Percentiles rank a stretch among this genome's conserved stretches.
phyloP scores from a whole-genome alignment of 495 filamentous ascomycete genomes.

The Neurospora discreta region DNA sequence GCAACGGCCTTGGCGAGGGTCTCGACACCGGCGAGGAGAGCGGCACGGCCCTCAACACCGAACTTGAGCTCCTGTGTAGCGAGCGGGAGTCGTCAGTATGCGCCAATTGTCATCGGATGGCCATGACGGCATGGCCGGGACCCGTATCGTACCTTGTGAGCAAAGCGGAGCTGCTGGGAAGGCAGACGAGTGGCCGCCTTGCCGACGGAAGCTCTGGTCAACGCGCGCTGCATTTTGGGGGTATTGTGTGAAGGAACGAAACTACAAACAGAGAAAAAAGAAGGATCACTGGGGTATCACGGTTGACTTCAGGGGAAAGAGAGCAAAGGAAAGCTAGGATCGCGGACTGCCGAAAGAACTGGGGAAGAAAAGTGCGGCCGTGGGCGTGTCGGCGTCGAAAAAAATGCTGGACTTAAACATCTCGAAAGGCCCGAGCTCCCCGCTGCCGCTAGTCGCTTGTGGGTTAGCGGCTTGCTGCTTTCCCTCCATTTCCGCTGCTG shows the following conservation, averaged over 20 bases:
- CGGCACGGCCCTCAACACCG: slow-evolving; percentile 83
- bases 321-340: slow-evolving; percentile 1
- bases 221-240: slow-evolving; percentile 35
- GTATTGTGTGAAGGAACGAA: slow-evolving; percentile 6
- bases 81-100: slow-evolving; percentile 1
- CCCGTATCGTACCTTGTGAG: slow-evolving; percentile 64
- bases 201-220: slow-evolving; percentile 50
- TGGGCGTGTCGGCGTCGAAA: slow-evolving; percentile 7
- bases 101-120: slow-evolving; percentile 1
- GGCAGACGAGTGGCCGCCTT: slow-evolving; percentile 45
- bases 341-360: neutral
- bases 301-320: slow-evolving; percentile 4
- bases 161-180: slow-evolving; percentile 78
- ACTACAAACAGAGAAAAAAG: slow-evolving; percentile 3
- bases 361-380: neutral
- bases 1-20: slow-evolving; percentile 93
- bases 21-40: slow-evolving; percentile 88
- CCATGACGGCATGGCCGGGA: neutral
- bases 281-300: slow-evolving; percentile 12
- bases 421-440: slow-evolving; percentile 22
- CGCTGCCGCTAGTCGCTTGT: slow-evolving; percentile 5
- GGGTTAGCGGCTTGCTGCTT: slow-evolving; percentile 10
- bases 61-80: slow-evolving; percentile 88
- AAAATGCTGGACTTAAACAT: slow-evolving; percentile 17
- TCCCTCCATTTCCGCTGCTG: slow-evolving; percentile 1